Base-by-base conservation (phyloP, 2,329 filamentous ascomycete genomes). In the Claviceps fusiformis region DNA sequence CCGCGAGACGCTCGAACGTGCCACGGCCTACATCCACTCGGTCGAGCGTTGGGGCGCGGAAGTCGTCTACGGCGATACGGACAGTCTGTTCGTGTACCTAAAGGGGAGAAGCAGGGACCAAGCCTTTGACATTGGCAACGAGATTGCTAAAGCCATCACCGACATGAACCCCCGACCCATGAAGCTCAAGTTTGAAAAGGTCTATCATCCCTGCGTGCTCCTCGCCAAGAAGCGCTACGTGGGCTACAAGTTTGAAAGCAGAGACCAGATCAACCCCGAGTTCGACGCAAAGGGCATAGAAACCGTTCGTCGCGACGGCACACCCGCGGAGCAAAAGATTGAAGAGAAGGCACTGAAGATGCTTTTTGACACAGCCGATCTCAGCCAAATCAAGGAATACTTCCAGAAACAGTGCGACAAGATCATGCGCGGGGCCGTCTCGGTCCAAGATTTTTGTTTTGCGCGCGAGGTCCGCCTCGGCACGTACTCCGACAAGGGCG, bases 261-360 rank as follows among this genome's bases (percentile, higher is more conserved):
- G 79, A 43, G 75, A 79, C 17, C 93, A 98, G 65, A 73, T 68
- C 9, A 82, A 84, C 60, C 92, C 93, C 0, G 87, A 95, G 1
- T 97, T 97, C 61, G 95, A 98, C 67, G 95, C 93, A 56, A 98
- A 98, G 69, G 93, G 95, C 35, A 98, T 97, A 59, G 95, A 98
- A 73, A 98, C 95, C 0, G 92, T 98, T 8, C 84, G 95, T 1
- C 82, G 93, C 51, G 93, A 98, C 67, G 93, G 93, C 44, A 97
- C 91, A 0, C 91, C 92, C 0, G 92, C 91, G 0, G 89, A 95
- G 70, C 92, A 97, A 67, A 96, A 93, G 73, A 95, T 98, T 50
- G 89, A 96, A 69, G 93, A 97, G 68, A 93, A 89, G 62, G 87
- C 88, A 0, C 75, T 98, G 41, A 91, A 88, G 65, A 79, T 95